phyloP scores from a whole-genome alignment of 2,329 filamentous ascomycete genomes.

The Rosellinia necatrix region DNA sequence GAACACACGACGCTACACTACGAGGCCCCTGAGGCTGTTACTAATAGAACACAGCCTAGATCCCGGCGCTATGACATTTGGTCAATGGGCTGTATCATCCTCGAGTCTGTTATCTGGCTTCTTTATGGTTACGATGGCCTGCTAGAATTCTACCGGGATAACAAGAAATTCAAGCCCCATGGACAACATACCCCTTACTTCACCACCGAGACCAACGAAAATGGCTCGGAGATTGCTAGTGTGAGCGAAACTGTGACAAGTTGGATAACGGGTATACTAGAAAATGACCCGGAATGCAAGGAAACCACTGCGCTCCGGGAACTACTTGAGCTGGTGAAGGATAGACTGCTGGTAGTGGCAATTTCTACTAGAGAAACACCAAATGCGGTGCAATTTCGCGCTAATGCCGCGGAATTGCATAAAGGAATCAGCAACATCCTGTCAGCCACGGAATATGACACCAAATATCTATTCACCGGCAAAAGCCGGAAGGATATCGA shows the following conservation, averaged over 20 bases:
- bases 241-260: conserved; percentile 11
- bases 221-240: neutral
- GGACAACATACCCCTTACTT: conserved; percentile 13
- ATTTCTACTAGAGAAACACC: neutral
- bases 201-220: neutral
- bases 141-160: conserved; percentile 7
- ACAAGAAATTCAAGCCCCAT: neutral
- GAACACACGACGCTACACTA: conserved; percentile 18
- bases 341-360: conserved; percentile 15
- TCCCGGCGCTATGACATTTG: conserved; percentile 37
- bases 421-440: neutral
- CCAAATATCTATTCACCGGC: conserved; percentile 6
- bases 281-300: conserved; percentile 17
- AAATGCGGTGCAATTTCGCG: neutral
- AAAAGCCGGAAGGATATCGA: neutral
- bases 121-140: conserved; percentile 22
- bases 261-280: conserved; percentile 21
- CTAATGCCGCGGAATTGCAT: neutral
- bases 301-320: conserved; percentile 6
- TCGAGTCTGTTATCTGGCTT: conserved; percentile 37
- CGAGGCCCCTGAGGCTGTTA: conserved; percentile 19
- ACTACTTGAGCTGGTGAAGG: conserved; percentile 11
- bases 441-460: neutral
- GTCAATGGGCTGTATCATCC: conserved; percentile 37
- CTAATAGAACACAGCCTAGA: neutral